phyloP scores from a whole-genome alignment of 331 rosid genomes.

The Malus hybrid region DNA sequence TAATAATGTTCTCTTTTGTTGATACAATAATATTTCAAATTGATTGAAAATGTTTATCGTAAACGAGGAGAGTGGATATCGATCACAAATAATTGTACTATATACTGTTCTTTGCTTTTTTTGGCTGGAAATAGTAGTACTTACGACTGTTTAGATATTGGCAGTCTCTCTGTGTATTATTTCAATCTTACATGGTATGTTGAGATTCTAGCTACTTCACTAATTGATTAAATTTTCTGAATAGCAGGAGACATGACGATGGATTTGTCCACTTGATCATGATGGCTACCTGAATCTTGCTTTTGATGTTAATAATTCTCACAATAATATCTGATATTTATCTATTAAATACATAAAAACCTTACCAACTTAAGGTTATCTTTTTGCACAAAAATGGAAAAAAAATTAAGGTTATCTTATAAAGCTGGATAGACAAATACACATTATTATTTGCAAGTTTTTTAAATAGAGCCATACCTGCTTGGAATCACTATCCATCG shows the following conservation, averaged over 20 bases:
- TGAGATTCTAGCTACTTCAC: slow-evolving; percentile 13
- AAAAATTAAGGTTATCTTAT: background rate
- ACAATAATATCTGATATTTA: background rate
- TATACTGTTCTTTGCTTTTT: too few relatives aligned
- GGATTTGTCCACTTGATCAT: background rate
- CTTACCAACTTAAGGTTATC: background rate
- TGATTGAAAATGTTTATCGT: background rate
- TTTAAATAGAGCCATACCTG: background rate
- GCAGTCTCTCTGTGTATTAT: slow-evolving; percentile 15
- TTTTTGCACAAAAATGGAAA: too few relatives aligned
- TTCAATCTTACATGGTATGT: slow-evolving; percentile 1
- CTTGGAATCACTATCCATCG: too few relatives aligned
- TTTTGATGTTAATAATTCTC: background rate
- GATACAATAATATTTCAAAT: background rate
- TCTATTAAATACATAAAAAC: background rate
- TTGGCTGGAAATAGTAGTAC: background rate
- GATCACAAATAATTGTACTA: slow-evolving; percentile 3
- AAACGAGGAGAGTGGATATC: background rate
- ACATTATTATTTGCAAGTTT: background rate
- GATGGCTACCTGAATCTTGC: background rate
- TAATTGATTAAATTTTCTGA: slow-evolving; percentile 15
- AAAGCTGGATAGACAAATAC: too few relatives aligned
- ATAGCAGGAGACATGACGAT: background rate
- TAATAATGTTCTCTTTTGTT: too few relatives aligned
- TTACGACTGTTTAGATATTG: slow-evolving; percentile 6